phyloP scores from a whole-genome alignment of 257 asterid genomes.

The Rauvolfia tetraphylla region DNA sequence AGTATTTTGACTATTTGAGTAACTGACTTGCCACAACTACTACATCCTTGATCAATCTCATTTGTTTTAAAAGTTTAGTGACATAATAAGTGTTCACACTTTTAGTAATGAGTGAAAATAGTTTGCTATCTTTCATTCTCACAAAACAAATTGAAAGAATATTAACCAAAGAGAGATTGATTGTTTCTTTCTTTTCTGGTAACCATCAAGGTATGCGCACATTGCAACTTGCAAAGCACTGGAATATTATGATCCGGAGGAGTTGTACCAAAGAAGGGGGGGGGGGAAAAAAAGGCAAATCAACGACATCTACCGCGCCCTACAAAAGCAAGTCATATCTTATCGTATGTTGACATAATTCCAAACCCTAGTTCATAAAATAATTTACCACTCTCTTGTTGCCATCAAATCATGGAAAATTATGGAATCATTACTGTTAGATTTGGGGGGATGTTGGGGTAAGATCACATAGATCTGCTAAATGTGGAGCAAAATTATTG shows the following conservation, averaged over 20 bases:
- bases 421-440: conserved; percentile 26
- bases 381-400: not conserved
- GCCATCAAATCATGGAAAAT: conserved; percentile 19
- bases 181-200: too few relatives aligned
- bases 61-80: too few relatives aligned
- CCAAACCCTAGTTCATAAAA: conserved; percentile 9
- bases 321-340: too few relatives aligned
- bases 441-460: conserved; percentile 27
- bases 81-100: too few relatives aligned
- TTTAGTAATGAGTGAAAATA: too few relatives aligned
- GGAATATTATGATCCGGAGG: not conserved
- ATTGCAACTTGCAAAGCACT: not conserved
- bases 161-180: too few relatives aligned
- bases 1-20: too few relatives aligned
- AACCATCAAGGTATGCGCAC: not conserved
- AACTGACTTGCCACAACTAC: too few relatives aligned
- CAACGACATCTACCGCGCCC: not conserved
- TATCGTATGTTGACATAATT: conserved; percentile 1
- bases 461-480: conserved; percentile 5
- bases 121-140: too few relatives aligned
- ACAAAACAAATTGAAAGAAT: too few relatives aligned
- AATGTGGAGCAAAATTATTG: conserved; percentile 16
- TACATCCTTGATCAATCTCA: too few relatives aligned
- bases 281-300: not conserved
- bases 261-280: too few relatives aligned